Evolutionary conservation across 2,329 filamentous ascomycete species (phyloP), one percentile per base, ranked within the genome.

Genomic region (Dothiorella sarmentorum): DNA sequence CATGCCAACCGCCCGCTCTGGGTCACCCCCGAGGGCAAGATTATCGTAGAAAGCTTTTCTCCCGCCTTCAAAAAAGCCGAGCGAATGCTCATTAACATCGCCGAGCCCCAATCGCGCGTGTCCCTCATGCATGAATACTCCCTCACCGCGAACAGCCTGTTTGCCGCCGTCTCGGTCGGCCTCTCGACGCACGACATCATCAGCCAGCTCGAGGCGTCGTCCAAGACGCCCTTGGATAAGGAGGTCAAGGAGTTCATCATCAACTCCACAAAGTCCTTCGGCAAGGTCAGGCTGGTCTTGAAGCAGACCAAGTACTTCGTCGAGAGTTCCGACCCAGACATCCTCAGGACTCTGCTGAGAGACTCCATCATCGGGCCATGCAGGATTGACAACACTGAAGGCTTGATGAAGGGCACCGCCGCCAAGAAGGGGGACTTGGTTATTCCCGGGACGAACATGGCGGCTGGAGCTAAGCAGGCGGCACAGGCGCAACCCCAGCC

Each of bases 221-320:
- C 91, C 17, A 97, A 97, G 77, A 95, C 89, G 2, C 86, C 89
- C 7, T 78, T 97, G 11, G 91, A 93, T 0, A 82, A 89, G n/a
- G 84, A 86, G 47, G 89, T 97, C 61, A 83, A 86, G 61, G 79
- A 84, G 7, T 97, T 93, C 71, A 93, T 88, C 63, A 80, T 93
- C 64, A 85, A 85, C 61, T 94, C 91, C 62, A 96, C 91, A 5
- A 86, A 90, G 63, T 94, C 90, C 55, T 97, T 94, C 70, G 94
- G 94, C 63, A 97, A 97, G 74, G 91, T 97, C 58, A 94, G 96
- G 73, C 84, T 97, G 56, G 94, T 97, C 43, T 75, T 97, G 63
- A 96, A 96, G 73, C 89, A 97, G 67, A 97, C 93, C 62, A 89
- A 90, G 64, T 97, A 96, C 73, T 97, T 89, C 66, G 86, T 97